Conservation (phyloP, 129 eudicot species). For the carrot (Daucus carota) region DNA sequence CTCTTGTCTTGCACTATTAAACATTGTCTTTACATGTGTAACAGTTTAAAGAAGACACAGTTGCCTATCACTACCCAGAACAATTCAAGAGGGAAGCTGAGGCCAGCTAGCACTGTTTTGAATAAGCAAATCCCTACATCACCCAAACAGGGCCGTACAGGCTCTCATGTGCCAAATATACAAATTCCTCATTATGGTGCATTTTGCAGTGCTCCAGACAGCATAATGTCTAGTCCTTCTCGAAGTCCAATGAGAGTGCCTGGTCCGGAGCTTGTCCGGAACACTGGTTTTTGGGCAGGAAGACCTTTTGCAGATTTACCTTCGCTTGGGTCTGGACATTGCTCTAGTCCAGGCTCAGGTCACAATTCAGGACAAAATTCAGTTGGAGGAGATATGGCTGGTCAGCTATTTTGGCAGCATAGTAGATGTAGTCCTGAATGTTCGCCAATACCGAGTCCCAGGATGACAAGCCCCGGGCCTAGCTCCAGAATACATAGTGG, state of each 20-base stretch:
- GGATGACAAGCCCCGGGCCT: conserved; percentile 62
- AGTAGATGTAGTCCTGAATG: conserved; percentile 62
- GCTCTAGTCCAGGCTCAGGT: conserved; percentile 67
- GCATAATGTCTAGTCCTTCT: conserved; percentile 59
- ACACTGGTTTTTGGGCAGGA: conserved; percentile 34
- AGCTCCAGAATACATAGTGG: conserved; percentile 52
- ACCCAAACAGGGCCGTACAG: conserved; percentile 25
- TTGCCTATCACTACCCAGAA: conserved; percentile 15
- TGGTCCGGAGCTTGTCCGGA: conserved; percentile 28
- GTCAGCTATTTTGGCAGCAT: conserved; percentile 35
- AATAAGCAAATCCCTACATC: conserved; percentile 31
- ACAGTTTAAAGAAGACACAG: conserved; percentile 27
- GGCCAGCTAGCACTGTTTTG: conserved; percentile 22
- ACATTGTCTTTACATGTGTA: not conserved
- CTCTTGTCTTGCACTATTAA: not conserved
- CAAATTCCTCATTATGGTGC: conserved; percentile 41
- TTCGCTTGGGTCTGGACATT: conserved; percentile 46
- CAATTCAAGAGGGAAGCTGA: conserved; percentile 24
- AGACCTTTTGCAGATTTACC: conserved; percentile 24
- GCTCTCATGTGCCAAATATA: conserved; percentile 31
- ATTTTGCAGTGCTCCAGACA: conserved; percentile 50
- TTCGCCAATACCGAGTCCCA: conserved; percentile 61
- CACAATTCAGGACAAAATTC: conserved; percentile 55
- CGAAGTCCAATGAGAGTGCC: conserved; percentile 47
- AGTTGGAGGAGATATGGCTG: conserved; percentile 44